Percentiles rank a stretch among this genome's conserved stretches.
Conservation (phyloP, 2,329 filamentous ascomycete species). For the Botrytis elliptica region DNA sequence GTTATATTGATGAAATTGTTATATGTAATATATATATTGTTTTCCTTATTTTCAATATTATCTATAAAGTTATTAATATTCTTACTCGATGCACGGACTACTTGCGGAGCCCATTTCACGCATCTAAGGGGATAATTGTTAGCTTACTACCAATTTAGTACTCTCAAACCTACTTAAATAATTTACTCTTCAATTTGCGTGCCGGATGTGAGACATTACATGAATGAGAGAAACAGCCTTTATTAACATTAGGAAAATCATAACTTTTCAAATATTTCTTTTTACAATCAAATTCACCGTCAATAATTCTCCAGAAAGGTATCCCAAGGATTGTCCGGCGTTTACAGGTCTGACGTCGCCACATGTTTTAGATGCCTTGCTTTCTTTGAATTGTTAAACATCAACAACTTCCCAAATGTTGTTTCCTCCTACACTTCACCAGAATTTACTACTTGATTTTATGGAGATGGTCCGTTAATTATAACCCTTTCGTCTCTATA, state of each 20-base stretch:
- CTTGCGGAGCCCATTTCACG: no score
- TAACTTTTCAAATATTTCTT: not conserved
- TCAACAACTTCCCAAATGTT: constrained; percentile 8
- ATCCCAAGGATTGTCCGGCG: constrained; percentile 4
- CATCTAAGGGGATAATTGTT: no score
- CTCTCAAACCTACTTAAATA: not conserved
- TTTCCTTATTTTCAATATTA: no score
- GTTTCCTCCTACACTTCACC: constrained; percentile 1
- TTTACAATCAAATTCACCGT: not conserved
- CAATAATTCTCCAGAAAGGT: not conserved
- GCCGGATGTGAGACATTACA: not conserved
- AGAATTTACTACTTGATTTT: constrained; percentile 2
- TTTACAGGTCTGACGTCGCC: constrained; percentile 10
- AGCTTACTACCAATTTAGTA: not conserved
- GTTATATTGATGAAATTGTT: no score
- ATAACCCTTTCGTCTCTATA: not conserved
- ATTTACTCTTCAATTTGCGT: not conserved
- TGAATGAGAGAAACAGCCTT: not conserved
- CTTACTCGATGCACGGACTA: no score
- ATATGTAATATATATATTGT: no score
- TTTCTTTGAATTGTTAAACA: constrained; percentile 4
- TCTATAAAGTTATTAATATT: no score
- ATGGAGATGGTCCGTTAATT: constrained; percentile 10
- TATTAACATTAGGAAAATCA: not conserved
- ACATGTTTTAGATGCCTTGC: constrained; percentile 7